These are phyloP conservation scores for Triticum aestivum DNA, from an alignment of 176 grass and related monocot species.

Conservation along the genomic window DNA sequence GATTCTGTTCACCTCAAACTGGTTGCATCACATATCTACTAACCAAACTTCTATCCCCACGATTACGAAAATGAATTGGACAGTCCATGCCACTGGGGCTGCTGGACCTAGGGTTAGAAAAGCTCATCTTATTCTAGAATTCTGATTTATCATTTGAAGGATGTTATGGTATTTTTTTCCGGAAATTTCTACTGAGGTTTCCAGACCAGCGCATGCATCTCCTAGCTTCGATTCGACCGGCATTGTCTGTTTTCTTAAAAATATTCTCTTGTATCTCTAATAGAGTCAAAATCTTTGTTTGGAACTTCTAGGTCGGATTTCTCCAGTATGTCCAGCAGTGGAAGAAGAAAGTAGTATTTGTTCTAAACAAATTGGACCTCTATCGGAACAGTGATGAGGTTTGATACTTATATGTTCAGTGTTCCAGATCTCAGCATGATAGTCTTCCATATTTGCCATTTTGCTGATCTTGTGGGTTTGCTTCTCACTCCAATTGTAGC, in stretches of 20 bases:
- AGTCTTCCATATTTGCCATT: conserved; percentile 11
- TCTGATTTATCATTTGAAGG: neutral
- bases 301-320: conserved; percentile 80
- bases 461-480: conserved; percentile 30
- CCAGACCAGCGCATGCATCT: neutral
- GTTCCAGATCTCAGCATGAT: conserved; percentile 35
- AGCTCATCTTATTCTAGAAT: neutral
- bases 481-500: conserved; percentile 56
- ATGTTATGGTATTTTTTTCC: neutral
- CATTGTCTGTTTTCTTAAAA: neutral
- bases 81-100: neutral
- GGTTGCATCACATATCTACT: conserved; percentile 1
- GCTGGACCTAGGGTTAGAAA: neutral
- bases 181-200: neutral
- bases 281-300: conserved; percentile 16
- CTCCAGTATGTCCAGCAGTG: conserved; percentile 89
- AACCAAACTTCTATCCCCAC: neutral
- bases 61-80: neutral
- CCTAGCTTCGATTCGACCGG: neutral
- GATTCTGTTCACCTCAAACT: neutral
- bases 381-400: conserved; percentile 84
- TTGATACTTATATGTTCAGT: conserved; percentile 31
- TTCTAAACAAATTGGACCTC: conserved; percentile 93
- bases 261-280: neutral
- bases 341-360: conserved; percentile 99